These are phyloP conservation scores for Staphylotrichum longicolle DNA, from an alignment of 495 filamentous ascomycete species.

Conservation along the genomic window DNA sequence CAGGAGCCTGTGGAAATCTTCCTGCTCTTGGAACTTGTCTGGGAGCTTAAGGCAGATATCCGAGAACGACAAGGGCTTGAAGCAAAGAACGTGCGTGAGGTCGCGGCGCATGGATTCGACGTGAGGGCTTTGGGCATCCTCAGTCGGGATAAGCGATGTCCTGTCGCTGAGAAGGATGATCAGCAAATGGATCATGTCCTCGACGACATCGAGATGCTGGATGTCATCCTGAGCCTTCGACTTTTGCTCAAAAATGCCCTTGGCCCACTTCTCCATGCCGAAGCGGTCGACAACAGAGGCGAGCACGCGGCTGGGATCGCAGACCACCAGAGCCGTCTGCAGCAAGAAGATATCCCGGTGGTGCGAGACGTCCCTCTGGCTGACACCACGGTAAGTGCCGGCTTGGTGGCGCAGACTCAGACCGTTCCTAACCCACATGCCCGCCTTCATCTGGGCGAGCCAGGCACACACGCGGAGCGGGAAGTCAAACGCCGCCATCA, in stretches of 20 bases:
- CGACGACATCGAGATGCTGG: slow-evolving; percentile 86
- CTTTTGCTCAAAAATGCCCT: slow-evolving; percentile 69
- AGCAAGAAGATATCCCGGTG: slow-evolving; percentile 93
- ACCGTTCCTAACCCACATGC: slow-evolving; percentile 98
- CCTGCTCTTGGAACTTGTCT: slow-evolving; percentile 79
- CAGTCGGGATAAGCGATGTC: slow-evolving; percentile 68
- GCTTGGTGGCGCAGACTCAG: slow-evolving; percentile 93
- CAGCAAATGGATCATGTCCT: slow-evolving; percentile 92
- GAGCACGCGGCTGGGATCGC: slow-evolving; percentile 78
- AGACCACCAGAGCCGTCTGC: slow-evolving; percentile 84
- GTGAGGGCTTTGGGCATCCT: slow-evolving; percentile 63
- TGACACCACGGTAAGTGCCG: slow-evolving; percentile 83
- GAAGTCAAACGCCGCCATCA: slow-evolving; percentile 88
- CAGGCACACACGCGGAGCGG: slow-evolving; percentile 91
- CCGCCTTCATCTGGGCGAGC: slow-evolving; percentile 96
- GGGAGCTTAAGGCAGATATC: slow-evolving; percentile 78
- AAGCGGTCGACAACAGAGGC: slow-evolving; percentile 90
- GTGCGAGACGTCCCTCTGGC: slow-evolving; percentile 84
- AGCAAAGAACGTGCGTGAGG: slow-evolving; percentile 90
- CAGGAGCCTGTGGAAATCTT: slow-evolving; percentile 77
- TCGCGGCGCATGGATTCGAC: slow-evolving; percentile 76
- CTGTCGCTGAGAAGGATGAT: slow-evolving; percentile 89
- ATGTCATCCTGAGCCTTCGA: slow-evolving; percentile 68
- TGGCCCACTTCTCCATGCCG: slow-evolving; percentile 85
- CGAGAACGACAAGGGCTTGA: slow-evolving; percentile 91